Evolutionary conservation across 2,329 filamentous ascomycete genomes (phyloP), one percentile per base, ranked within the genome.

Genomic region (Nectriaceae sp.): DNA sequence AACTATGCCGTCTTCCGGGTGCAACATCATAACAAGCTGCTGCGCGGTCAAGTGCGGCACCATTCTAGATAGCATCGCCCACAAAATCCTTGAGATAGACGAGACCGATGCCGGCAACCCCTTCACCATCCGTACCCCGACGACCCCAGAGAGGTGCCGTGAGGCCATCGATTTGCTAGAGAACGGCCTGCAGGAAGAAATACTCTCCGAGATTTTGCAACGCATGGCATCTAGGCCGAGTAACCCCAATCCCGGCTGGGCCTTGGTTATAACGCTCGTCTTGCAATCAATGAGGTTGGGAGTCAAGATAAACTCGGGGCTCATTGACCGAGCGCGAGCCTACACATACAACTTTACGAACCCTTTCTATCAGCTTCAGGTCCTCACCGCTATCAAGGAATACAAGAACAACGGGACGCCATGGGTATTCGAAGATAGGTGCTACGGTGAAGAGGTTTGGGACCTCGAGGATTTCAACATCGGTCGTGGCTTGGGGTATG

Each of bases 291-390:
- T 21, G 37, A 21, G 19, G n/a, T 20, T 19, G 22, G 24, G 24
- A 29, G 24, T 29, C 24, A 29, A 29, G 13, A 29, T 29, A 29
- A 13, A 29, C 13, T 13, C 24, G 6, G 13, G 22, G 5, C 20
- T 42, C 21, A 33, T 41, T n/a, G 20, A 42, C 1, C 29, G 35
- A 15, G 24, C 21, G 21, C 31, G 33, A 5, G n/a, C 33, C 3
- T 47, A 35, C 21, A 42, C 24, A 2, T 36, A 11, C 3, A 21
- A 33, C 29, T 29, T 47, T 18, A 29, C 29, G 18, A 36, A 38
- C 4, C 38, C 40, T 11, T 47, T 47, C 13, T 40, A 47, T 22
- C 45, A 47, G n/a, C 16, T 47, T 4, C 45, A 47, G 31, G 21
- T 43, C 11, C 31, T 35, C 20, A 43, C 45, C 15, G 45, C 45